phyloP scores from a whole-genome alignment of 208 protist genomes.

The Leishmania martiniquensis region DNA sequence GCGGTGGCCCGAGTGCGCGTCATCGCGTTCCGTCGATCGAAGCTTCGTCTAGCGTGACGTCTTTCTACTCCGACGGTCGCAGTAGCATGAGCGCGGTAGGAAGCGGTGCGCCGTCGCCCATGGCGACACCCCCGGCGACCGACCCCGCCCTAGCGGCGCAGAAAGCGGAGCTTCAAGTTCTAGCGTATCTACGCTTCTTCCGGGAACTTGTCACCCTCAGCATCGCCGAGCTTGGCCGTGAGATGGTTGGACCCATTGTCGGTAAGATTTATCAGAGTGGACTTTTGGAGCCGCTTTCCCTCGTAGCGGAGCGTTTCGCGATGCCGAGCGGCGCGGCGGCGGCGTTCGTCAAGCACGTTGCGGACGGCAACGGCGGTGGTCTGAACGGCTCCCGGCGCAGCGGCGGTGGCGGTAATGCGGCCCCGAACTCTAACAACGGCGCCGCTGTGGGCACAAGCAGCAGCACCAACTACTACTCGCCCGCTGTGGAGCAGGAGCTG shows the following conservation, averaged over 20 bases:
- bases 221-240: conserved; percentile 55
- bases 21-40: conserved; percentile 17
- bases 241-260: conserved; percentile 66
- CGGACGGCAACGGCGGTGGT: conserved; percentile 5
- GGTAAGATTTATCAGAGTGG: conserved; percentile 61
- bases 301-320: conserved; percentile 73
- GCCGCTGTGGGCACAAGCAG: conserved; percentile 29
- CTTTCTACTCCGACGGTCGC: conserved; percentile 11
- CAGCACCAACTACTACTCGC: conserved; percentile 49
- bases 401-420: neutral
- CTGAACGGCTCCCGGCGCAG: neutral
- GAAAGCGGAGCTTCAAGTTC: conserved; percentile 63
- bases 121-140: conserved; percentile 5
- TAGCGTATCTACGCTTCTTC: conserved; percentile 77
- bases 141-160: conserved; percentile 4
- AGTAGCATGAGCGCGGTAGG: neutral
- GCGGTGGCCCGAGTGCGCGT: conserved; percentile 12
- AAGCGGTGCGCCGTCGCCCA: conserved; percentile 8
- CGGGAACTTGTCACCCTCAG: conserved; percentile 57
- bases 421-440: conserved; percentile 28
- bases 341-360: conserved; percentile 40
- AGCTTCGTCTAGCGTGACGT: conserved; percentile 21
- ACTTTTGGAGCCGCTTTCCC: conserved; percentile 67
- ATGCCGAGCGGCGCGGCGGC: conserved; percentile 45
- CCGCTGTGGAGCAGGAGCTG: conserved; percentile 61